Evolutionary conservation across 2,329 filamentous ascomycete species (phyloP).

Genomic region (Penicillium palitans): DNA sequence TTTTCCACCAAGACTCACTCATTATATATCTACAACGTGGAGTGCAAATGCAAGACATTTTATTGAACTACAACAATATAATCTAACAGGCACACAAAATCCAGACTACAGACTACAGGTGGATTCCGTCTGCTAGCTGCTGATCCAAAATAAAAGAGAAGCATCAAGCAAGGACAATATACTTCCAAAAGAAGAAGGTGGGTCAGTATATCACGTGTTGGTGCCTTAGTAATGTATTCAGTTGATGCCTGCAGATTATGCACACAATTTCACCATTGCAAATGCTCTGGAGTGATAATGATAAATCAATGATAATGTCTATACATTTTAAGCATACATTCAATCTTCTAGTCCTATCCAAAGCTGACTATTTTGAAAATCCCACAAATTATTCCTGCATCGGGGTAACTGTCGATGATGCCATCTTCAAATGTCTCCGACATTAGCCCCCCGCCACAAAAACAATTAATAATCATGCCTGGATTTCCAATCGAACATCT

Average conservation of each 20-base stretch:
- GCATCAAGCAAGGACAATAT: not conserved
- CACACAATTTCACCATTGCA: not conserved
- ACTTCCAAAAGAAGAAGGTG: not conserved
- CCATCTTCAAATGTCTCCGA: not conserved
- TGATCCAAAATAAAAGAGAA: not conserved
- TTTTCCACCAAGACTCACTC: no score
- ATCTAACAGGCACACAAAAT: no score
- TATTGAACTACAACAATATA: not conserved
- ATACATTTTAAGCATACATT: not conserved
- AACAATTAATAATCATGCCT: slow-evolving; percentile 3
- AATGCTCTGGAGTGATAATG: not conserved
- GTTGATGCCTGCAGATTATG: not conserved
- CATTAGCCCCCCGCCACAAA: not conserved
- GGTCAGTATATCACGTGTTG: not conserved
- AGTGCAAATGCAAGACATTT: not conserved
- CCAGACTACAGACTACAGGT: not conserved
- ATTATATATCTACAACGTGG: not conserved
- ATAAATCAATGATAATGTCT: no score
- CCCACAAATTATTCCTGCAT: not conserved
- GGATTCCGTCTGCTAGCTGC: not conserved
- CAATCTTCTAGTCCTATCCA: not conserved
- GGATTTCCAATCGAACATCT: not conserved
- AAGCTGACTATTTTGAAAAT: not conserved
- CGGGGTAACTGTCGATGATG: not conserved
- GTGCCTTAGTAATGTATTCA: not conserved